Percentiles rank a stretch among this genome's conserved stretches.
These are phyloP conservation scores for Kodamaea fungicola DNA, from an alignment of 1,139 yeast species.

Conservation along the genomic window DNA sequence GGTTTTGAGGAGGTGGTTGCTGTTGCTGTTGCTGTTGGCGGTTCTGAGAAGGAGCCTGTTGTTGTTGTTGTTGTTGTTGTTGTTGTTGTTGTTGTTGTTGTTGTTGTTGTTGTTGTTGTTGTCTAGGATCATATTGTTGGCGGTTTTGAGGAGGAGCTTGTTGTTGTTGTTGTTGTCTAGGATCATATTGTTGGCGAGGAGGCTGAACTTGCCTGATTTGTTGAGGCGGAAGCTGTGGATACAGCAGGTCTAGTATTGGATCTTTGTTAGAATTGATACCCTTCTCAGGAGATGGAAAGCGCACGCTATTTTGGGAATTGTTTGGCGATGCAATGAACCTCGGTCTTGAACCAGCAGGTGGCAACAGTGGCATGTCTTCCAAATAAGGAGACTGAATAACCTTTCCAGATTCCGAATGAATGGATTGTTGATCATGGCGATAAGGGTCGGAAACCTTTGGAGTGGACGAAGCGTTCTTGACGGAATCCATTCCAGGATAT, in stretches of 20 bases:
- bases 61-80: conserved; percentile 4
- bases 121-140: conserved; percentile 3
- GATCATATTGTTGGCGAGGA: conserved; percentile 6
- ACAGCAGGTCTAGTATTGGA: conserved; percentile 1
- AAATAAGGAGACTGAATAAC: conserved; percentile 20
- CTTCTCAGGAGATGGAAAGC: conserved; percentile 11
- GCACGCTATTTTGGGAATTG: conserved; percentile 29
- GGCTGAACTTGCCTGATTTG: not conserved
- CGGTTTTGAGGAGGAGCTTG: conserved; percentile 7
- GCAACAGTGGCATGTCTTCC: conserved; percentile 14
- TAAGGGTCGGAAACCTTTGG: conserved; percentile 11
- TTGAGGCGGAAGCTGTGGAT: conserved; percentile 3
- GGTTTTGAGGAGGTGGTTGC: conserved; percentile 6
- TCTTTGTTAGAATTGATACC: conserved; percentile 2
- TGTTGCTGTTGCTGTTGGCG: conserved; percentile 6
- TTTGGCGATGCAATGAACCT: conserved; percentile 36
- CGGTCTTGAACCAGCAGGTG: conserved; percentile 22
- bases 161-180: conserved; percentile 6
- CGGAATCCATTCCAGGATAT: not conserved
- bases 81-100: conserved; percentile 3
- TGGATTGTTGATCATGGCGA: conserved; percentile 18
- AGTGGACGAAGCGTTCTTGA: conserved; percentile 12
- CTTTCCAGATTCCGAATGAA: conserved; percentile 28
- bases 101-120: not conserved
- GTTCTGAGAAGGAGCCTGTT: conserved; percentile 5